These are phyloP conservation scores for Purshia tridentata DNA, from an alignment of 306 rosid species.

Conservation along the genomic window DNA sequence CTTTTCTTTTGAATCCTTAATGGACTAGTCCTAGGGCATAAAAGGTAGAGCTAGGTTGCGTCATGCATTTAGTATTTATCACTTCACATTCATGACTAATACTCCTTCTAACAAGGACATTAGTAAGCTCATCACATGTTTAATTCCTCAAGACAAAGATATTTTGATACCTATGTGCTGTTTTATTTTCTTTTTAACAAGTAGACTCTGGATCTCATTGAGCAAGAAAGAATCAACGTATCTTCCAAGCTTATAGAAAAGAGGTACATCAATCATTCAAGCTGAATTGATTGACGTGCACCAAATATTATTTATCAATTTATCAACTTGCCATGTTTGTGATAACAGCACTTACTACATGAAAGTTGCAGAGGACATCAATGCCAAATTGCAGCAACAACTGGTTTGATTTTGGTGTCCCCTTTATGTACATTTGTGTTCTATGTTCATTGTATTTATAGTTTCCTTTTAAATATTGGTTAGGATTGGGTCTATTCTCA, in stretches of 20 bases:
- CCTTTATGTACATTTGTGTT: conserved; percentile 17
- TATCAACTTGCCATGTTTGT: conserved; percentile 31
- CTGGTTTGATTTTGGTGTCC: conserved; percentile 49
- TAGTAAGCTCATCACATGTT: background rate
- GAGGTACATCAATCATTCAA: conserved; percentile 51
- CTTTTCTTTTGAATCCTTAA: background rate
- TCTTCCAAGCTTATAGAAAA: conserved; percentile 58
- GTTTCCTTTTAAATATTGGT: conserved; percentile 30
- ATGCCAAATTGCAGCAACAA: conserved; percentile 53
- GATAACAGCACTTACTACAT: conserved; percentile 54
- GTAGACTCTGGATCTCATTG: conserved; percentile 73
- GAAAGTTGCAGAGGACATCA: conserved; percentile 49
- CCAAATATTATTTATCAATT: background rate
- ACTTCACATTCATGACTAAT: background rate
- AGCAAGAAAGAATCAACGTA: conserved; percentile 62
- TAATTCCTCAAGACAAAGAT: background rate
- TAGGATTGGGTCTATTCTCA: conserved; percentile 59
- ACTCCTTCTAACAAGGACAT: background rate
- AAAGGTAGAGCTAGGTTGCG: background rate
- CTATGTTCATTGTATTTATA: conserved; percentile 2
- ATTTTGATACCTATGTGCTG: conserved; percentile 22
- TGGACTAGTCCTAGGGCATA: background rate
- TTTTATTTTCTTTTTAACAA: conserved; percentile 32
- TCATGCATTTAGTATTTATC: background rate
- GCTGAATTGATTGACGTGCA: conserved; percentile 16